These are phyloP conservation scores for Leishmania turanica DNA, from an alignment of 208 protist genomes.

Conservation along the genomic window DNA sequence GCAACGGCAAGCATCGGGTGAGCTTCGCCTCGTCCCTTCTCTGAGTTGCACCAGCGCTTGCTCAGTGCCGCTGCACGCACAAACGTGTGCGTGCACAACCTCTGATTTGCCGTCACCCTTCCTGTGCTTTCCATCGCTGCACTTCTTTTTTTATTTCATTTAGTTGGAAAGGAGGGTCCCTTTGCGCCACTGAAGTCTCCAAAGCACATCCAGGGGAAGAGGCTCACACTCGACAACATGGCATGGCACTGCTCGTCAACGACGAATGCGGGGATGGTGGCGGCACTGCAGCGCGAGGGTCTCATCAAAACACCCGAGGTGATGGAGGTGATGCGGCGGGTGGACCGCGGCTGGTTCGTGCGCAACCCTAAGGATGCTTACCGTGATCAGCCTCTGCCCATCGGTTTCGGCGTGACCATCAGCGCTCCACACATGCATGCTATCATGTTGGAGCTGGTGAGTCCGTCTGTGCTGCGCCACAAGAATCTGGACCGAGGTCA, in stretches of 20 bases:
- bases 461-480: conserved; percentile 41
- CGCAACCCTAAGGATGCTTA: conserved; percentile 47
- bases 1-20: background rate
- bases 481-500: conserved; percentile 5
- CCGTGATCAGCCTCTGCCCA: conserved; percentile 71
- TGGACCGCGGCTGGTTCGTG: conserved; percentile 86
- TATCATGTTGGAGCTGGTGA: conserved; percentile 80
- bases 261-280: conserved; percentile 73
- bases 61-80: background rate
- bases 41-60: background rate
- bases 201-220: background rate
- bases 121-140: background rate
- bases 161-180: background rate
- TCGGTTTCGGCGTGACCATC: conserved; percentile 85
- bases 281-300: conserved; percentile 44
- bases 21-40: background rate
- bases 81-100: background rate
- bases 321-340: conserved; percentile 52
- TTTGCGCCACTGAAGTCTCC: background rate
- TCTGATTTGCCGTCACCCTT: background rate
- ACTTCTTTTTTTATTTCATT: conserved; percentile 7
- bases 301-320: conserved; percentile 63
- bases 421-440: conserved; percentile 94
- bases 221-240: conserved; percentile 34
- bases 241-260: conserved; percentile 76